phyloP scores from a whole-genome alignment of 2,329 filamentous ascomycete species.

The Calonectria pauciramosa region DNA sequence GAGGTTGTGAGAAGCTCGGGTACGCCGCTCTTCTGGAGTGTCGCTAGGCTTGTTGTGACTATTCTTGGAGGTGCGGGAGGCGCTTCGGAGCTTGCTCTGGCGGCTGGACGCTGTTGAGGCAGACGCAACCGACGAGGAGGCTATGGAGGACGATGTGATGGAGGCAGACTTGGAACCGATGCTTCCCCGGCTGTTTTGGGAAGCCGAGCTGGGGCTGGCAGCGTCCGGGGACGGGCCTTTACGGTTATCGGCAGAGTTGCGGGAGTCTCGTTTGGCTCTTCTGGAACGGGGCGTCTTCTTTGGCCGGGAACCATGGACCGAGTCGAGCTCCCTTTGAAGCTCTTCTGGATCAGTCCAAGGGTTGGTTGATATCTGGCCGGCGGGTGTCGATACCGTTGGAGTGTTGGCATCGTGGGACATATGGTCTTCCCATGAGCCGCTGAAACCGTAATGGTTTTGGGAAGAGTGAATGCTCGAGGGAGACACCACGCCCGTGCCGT shows the following conservation, averaged over 20 bases:
- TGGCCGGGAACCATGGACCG: constrained; percentile 26
- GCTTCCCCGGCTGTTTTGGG: constrained; percentile 43
- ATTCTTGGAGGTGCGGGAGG: constrained; percentile 46
- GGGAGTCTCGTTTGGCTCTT: constrained; percentile 35
- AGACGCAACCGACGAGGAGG: constrained; percentile 31
- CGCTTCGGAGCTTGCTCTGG: constrained; percentile 44
- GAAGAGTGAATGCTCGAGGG: constrained; percentile 42
- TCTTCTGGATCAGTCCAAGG: constrained; percentile 45
- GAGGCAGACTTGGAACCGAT: constrained; percentile 40
- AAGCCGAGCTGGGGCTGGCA: constrained; percentile 41
- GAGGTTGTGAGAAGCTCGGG: constrained; percentile 46
- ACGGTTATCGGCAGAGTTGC: constrained; percentile 34
- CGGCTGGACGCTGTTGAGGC: constrained; percentile 43
- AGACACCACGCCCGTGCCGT: constrained; percentile 39
- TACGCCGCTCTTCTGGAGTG: constrained; percentile 45
- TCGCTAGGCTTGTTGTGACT: constrained; percentile 43
- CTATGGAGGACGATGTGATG: constrained; percentile 38
- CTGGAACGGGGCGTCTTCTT: constrained; percentile 37
- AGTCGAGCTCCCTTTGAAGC: constrained; percentile 21
- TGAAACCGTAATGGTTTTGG: constrained; percentile 33
- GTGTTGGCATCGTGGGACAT: constrained; percentile 39
- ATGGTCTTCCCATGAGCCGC: constrained; percentile 41
- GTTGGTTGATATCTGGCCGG: constrained; percentile 36
- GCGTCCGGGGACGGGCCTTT: constrained; percentile 35
- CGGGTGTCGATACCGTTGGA: constrained; percentile 43